These are phyloP conservation scores for Gossypium turneri DNA, from an alignment of 345 rosid species.

Conservation along the genomic window DNA sequence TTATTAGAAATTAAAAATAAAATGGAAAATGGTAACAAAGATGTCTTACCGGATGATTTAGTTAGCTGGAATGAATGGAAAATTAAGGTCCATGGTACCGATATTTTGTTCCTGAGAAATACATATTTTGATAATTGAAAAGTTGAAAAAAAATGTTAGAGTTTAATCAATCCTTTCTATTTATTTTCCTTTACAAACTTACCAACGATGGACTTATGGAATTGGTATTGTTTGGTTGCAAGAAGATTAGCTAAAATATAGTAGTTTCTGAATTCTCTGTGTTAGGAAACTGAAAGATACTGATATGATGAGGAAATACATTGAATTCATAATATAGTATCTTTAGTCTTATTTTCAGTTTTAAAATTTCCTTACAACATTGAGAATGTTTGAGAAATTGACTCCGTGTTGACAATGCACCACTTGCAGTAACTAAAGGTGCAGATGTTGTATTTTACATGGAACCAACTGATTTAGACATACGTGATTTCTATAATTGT, in stretches of 20 bases:
- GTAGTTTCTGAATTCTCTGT: not conserved
- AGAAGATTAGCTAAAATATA: not conserved
- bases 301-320: not conserved
- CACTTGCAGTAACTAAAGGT: slow-evolving; percentile 66
- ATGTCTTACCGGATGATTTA: not conserved
- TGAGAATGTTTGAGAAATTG: slow-evolving; percentile 9
- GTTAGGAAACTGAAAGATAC: not conserved
- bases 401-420: slow-evolving; percentile 7
- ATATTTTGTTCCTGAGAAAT: slow-evolving; percentile 6
- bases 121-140: not conserved
- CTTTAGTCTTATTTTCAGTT: not conserved
- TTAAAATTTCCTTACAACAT: slow-evolving; percentile 1
- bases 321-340: not conserved
- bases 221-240: not conserved
- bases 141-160: not conserved
- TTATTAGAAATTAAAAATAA: not conserved
- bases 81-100: not conserved
- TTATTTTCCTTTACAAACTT: not conserved
- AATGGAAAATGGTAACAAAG: not conserved
- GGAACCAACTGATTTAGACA: slow-evolving; percentile 48
- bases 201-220: not conserved
- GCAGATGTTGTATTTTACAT: slow-evolving; percentile 65
- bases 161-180: not conserved
- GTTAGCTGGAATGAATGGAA: slow-evolving; percentile 7
- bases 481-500: slow-evolving; percentile 44